Evolutionary conservation across 352 stramenopile genomes (phyloP).

Genomic region (Blastocystis sp.): DNA sequence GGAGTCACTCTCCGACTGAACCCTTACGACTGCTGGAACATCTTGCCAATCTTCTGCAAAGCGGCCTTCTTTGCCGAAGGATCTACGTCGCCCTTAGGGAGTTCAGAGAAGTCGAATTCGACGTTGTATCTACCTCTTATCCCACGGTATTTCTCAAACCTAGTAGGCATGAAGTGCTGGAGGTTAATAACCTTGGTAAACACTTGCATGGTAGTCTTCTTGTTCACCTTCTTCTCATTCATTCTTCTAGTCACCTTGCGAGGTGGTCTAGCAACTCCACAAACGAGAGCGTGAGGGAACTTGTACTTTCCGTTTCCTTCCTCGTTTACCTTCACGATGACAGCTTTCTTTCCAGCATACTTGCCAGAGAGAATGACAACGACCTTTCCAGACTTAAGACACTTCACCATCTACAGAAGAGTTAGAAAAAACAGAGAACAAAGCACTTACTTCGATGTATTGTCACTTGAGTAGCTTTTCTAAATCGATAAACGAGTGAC

Average conservation of each 20-base stretch:
- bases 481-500: background rate
- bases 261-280: slow-evolving; percentile 28
- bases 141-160: background rate
- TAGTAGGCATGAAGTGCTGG: slow-evolving; percentile 62
- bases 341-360: slow-evolving; percentile 62
- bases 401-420: slow-evolving; percentile 50
- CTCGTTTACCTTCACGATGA: slow-evolving; percentile 62
- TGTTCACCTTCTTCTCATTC: slow-evolving; percentile 57
- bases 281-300: slow-evolving; percentile 61
- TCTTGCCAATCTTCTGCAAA: slow-evolving; percentile 28
- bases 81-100: background rate
- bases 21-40: slow-evolving; percentile 12
- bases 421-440: background rate
- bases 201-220: slow-evolving; percentile 54
- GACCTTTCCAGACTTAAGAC: slow-evolving; percentile 62
- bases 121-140: slow-evolving; percentile 36
- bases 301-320: slow-evolving; percentile 51
- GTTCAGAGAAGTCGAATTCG: slow-evolving; percentile 25
- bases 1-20: background rate
- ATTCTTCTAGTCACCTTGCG: slow-evolving; percentile 58
- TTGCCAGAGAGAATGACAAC: slow-evolving; percentile 61
- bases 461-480: slow-evolving; percentile 49
- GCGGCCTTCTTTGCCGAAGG: slow-evolving; percentile 37
- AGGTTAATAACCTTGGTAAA: slow-evolving; percentile 63
- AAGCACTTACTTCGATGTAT: background rate